Evolutionary conservation across 2,329 filamentous ascomycete genomes (phyloP).

Genomic region (Fusarium odoratissimum): DNA sequence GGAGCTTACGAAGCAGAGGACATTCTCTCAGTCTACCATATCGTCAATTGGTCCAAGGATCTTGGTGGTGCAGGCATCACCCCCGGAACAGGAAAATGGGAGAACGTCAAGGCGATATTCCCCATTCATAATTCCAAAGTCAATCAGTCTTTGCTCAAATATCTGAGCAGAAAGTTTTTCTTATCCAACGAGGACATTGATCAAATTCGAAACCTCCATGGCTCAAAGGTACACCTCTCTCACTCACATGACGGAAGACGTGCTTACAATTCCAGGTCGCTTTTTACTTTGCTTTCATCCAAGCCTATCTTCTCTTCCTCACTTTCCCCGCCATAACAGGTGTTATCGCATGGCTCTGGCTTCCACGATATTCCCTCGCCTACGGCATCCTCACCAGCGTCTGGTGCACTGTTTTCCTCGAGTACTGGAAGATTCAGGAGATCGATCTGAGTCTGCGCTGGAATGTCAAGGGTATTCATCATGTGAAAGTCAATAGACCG

Average conservation of each 20-base stretch:
- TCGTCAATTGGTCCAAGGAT: conserved; percentile 68
- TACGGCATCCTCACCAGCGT: conserved; percentile 75
- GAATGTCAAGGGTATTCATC: conserved; percentile 76
- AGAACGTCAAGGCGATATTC: conserved; percentile 70
- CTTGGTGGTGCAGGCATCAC: conserved; percentile 73
- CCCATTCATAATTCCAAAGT: conserved; percentile 69
- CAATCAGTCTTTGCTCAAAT: conserved; percentile 68
- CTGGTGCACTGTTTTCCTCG: conserved; percentile 79
- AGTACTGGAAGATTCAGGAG: conserved; percentile 84
- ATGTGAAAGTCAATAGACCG: conserved; percentile 72
- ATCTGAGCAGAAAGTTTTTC: conserved; percentile 65
- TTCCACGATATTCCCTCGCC: conserved; percentile 76
- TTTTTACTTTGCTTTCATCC: conserved; percentile 87
- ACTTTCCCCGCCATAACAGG: conserved; percentile 76
- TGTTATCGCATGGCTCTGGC: conserved; percentile 73
- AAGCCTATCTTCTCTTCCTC: conserved; percentile 79
- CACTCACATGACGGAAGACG: accelerated
- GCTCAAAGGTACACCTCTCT: conserved; percentile 60
- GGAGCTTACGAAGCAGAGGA: conserved; percentile 71
- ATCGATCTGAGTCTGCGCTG: conserved; percentile 77
- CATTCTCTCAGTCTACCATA: conserved; percentile 76
- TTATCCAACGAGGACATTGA: conserved; percentile 65
- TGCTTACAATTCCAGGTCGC: conserved; percentile 62
- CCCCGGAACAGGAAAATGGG: conserved; percentile 67
- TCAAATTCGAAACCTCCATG: conserved; percentile 70